Evolutionary conservation across 257 asterid genomes (phyloP).

Genomic region (Solanum neorickii): DNA sequence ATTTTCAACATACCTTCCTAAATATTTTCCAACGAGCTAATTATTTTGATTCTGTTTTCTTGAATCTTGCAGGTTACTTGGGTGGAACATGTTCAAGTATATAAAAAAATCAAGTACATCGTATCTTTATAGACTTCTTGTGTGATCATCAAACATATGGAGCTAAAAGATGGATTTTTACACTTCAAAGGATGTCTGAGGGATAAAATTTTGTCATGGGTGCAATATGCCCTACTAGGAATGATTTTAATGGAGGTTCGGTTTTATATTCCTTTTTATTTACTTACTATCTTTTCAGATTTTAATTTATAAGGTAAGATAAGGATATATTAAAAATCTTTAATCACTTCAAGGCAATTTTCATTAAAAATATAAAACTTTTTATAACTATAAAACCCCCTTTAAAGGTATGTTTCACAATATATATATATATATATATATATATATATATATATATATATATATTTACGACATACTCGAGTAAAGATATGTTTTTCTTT

Average conservation of each 20-base stretch:
- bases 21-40: neutral
- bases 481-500: neutral
- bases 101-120: conserved; percentile 35
- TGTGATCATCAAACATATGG: conserved; percentile 49
- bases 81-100: conserved; percentile 76
- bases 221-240: conserved; percentile 6
- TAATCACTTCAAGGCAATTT: neutral
- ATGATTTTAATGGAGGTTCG: conserved; percentile 41
- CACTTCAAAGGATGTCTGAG: conserved; percentile 17
- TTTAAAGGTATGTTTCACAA: neutral
- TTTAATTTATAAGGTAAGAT: neutral
- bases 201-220: conserved; percentile 36
- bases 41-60: neutral
- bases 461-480: neutral
- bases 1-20: neutral
- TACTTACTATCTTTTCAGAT: neutral
- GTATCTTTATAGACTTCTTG: conserved; percentile 44
- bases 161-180: conserved; percentile 53
- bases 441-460: too few relatives aligned
- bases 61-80: conserved; percentile 43
- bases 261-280: neutral
- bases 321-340: neutral
- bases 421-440: too few relatives aligned
- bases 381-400: neutral
- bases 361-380: neutral